Base-by-base conservation (phyloP, 148 eudicot genomes). In the Vaccinium vitisidaea region DNA sequence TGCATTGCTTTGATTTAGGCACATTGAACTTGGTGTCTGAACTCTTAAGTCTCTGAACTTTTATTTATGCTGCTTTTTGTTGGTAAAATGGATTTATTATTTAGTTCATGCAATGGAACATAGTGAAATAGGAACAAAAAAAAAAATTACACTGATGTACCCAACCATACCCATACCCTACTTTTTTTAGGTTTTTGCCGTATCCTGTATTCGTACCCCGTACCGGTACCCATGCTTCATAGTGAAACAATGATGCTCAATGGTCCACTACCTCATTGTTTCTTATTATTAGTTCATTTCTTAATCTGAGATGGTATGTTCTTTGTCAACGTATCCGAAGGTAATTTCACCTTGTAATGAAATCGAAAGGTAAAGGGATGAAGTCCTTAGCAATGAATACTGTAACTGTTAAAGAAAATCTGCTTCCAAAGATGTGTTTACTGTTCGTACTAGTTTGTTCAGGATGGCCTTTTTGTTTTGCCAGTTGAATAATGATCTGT, bases 391-490 rank as follows among this genome's bases (percentile, higher is more conserved):
- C 36, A n/a, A 77, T 49, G 32, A 77, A 27, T 49, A 27, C 39
- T 78, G n/a, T 7, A 53, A 53, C 12, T 54, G 16, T 3, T 53
- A 15, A 52, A 78, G 43, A 78, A 53, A 30, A 52, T 53, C 32
- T 77, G 56, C 58, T 12, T 50, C 36, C 46, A 25, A 53, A 78
- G 48, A 54, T 4, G 39, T 54, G n/a, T 23, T 53, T 75, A 23
- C 25, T 25, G 27, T 14, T 78, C 81, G 12, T 13, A 5, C 8
- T 52, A 53, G 25, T 52, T 78, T 53, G 19, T 11, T 3, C 4
- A 16, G 65, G 63, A 78, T 54, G 46, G 81, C 36, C 81, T 54
- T 78, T 78, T 53, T 23, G 15, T 27, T 78, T 30, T 32, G 81
- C 63, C 19, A 36, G 16, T 23, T 27, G 2, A 78, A 49, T 4